phyloP scores from a whole-genome alignment of 2,329 filamentous ascomycete species.

The Sclerotinia sclerotiorum region DNA sequence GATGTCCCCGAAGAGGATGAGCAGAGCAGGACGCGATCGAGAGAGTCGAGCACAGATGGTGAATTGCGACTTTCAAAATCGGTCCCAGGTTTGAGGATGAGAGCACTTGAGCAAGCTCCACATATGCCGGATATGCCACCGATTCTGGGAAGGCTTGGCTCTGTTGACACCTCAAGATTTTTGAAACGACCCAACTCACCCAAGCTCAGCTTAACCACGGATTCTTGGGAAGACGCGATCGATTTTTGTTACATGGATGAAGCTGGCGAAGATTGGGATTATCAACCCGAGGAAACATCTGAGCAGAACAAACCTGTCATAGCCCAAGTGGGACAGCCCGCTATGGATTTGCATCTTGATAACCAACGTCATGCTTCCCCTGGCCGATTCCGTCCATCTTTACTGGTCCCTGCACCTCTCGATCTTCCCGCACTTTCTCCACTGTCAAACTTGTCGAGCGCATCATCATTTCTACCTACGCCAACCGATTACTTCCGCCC shows the following conservation, averaged over 20 bases:
- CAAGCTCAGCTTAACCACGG: slow-evolving; percentile 8
- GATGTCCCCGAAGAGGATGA: slow-evolving; percentile 64
- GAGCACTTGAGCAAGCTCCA: slow-evolving; percentile 35
- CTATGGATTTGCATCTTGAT: slow-evolving; percentile 31
- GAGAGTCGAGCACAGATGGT: slow-evolving; percentile 32
- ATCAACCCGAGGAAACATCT: slow-evolving; percentile 62
- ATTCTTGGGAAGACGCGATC: slow-evolving; percentile 67
- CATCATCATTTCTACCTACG: slow-evolving; percentile 27
- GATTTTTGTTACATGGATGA: slow-evolving; percentile 71
- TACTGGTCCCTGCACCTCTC: slow-evolving; percentile 34
- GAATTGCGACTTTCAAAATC: slow-evolving; percentile 37
- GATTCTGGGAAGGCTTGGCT: slow-evolving; percentile 8
- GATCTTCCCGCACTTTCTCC: slow-evolving; percentile 40
- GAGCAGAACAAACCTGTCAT: slow-evolving; percentile 44
- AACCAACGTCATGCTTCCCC: slow-evolving; percentile 30
- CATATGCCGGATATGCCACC: slow-evolving; percentile 17
- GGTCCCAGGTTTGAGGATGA: slow-evolving; percentile 40
- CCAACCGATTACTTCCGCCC: slow-evolving; percentile 34
- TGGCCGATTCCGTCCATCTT: slow-evolving; percentile 39
- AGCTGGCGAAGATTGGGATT: slow-evolving; percentile 65
- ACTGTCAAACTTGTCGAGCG: slow-evolving; percentile 34
- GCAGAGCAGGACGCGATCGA: slow-evolving; percentile 30
- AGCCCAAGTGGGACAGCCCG: slow-evolving; percentile 22
- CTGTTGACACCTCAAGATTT: slow-evolving; percentile 7
- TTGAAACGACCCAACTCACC: neutral